These are phyloP conservation scores for Dactylonectria estremocensis DNA, from an alignment of 2,329 filamentous ascomycete genomes.

Conservation along the genomic window DNA sequence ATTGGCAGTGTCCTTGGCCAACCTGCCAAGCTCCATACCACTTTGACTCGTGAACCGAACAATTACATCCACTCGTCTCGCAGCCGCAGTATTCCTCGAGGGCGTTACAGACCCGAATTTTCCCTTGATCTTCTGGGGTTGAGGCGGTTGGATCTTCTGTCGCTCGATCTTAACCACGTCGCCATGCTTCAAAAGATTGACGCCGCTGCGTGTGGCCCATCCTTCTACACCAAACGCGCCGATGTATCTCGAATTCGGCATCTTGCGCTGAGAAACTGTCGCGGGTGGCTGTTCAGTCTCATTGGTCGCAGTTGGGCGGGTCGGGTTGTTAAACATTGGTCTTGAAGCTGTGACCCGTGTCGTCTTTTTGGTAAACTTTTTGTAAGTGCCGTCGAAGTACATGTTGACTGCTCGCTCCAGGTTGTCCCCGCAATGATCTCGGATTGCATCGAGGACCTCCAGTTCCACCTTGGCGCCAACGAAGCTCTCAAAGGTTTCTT, in stretches of 20 bases:
- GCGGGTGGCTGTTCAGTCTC: slow-evolving; percentile 29
- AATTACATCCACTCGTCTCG: slow-evolving; percentile 84
- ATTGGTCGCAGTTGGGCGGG: slow-evolving; percentile 25
- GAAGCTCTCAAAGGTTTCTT: slow-evolving; percentile 71
- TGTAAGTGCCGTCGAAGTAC: slow-evolving; percentile 80
- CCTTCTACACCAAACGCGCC: slow-evolving; percentile 93
- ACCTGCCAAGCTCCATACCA: slow-evolving; percentile 87
- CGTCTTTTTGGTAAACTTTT: slow-evolving; percentile 59
- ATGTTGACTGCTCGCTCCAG: slow-evolving; percentile 77
- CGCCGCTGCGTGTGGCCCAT: slow-evolving; percentile 91
- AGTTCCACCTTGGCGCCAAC: slow-evolving; percentile 70
- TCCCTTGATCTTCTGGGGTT: slow-evolving; percentile 60
- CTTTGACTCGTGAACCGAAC: slow-evolving; percentile 88
- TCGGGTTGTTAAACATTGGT: slow-evolving; percentile 19
- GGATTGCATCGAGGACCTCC: slow-evolving; percentile 65
- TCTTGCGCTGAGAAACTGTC: slow-evolving; percentile 40
- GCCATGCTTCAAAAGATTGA: slow-evolving; percentile 81
- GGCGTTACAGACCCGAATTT: slow-evolving; percentile 57
- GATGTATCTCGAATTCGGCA: slow-evolving; percentile 76
- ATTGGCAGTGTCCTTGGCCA: slow-evolving; percentile 88
- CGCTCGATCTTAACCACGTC: slow-evolving; percentile 91
- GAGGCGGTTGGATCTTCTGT: slow-evolving; percentile 78
- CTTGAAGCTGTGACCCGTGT: slow-evolving; percentile 26
- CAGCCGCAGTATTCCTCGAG: slow-evolving; percentile 63
- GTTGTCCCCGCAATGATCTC: slow-evolving; percentile 69